Percentiles rank a stretch among this genome's conserved stretches.
Conservation (phyloP, 768 basidiomycete species). For the Neoboletus brunneissimus region DNA sequence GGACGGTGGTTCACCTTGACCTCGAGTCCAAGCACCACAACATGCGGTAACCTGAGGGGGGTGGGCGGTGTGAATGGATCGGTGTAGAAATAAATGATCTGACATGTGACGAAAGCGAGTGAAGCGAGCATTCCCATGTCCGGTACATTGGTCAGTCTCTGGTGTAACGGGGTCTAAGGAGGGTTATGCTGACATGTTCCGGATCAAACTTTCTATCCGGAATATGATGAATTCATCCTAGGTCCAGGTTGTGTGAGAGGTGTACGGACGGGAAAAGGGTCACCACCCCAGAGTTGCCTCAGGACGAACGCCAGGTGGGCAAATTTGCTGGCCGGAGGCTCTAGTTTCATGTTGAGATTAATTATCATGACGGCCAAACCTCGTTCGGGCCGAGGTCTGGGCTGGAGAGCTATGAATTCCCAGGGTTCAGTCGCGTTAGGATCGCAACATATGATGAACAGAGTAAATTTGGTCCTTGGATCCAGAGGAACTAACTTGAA, state of each 20-base stretch:
- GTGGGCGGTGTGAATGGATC: background rate
- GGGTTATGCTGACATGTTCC: background rate
- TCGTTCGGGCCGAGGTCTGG: background rate
- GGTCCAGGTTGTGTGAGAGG: background rate
- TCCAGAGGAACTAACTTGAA: background rate
- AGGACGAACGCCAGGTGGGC: background rate
- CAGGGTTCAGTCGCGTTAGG: background rate
- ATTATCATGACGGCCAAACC: background rate
- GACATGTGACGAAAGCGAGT: background rate
- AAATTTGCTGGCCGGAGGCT: background rate
- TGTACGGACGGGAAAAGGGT: background rate
- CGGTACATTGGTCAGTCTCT: background rate
- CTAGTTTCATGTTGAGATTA: background rate
- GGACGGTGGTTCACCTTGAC: background rate
- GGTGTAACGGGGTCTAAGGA: background rate
- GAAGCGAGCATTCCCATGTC: background rate
- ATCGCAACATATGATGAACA: background rate
- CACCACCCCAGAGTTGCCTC: background rate
- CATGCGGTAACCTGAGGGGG: background rate
- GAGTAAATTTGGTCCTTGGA: background rate
- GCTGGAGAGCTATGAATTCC: background rate
- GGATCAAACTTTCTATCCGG: background rate
- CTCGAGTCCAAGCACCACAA: background rate
- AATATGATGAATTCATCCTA: background rate
- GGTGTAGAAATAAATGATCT: background rate